A percentile compares a stretch with the other conserved stretches of the same genome.
Conservation (phyloP, 83 land plant species). For the Diphasiastrum complanatum region DNA sequence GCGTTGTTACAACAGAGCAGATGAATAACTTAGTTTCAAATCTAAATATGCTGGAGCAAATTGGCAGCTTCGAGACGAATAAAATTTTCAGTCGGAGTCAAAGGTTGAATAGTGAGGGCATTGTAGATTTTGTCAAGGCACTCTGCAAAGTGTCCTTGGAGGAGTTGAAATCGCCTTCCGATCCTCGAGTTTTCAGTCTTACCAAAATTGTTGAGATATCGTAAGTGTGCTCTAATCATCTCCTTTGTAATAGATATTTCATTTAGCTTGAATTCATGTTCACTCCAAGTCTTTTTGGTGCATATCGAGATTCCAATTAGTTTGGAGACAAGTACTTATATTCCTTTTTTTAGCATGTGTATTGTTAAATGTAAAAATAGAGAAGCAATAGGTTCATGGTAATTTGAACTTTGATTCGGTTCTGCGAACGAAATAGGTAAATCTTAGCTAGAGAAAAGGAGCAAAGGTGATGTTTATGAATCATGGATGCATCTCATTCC, state of each 20-base stretch:
- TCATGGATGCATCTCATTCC: background rate
- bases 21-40: constrained; percentile 90
- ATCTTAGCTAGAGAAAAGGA: too few relatives aligned
- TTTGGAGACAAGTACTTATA: too few relatives aligned
- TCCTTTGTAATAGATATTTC: too few relatives aligned
- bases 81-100: constrained; percentile 93
- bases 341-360: too few relatives aligned
- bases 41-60: constrained; percentile 92
- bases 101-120: constrained; percentile 88
- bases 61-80: constrained; percentile 87
- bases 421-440: too few relatives aligned
- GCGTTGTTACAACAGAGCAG: constrained; percentile 85
- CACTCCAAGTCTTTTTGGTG: too few relatives aligned
- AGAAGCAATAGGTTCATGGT: too few relatives aligned
- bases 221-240: constrained; percentile 46
- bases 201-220: constrained; percentile 99
- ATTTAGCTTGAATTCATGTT: too few relatives aligned
- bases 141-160: constrained; percentile 99
- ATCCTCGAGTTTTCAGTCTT: constrained; percentile 97
- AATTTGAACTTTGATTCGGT: too few relatives aligned
- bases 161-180: constrained; percentile 84
- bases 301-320: too few relatives aligned
- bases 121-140: constrained; percentile 97
- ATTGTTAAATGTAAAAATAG: too few relatives aligned
- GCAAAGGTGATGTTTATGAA: too few relatives aligned